A percentile compares a stretch with the other conserved stretches of the same genome.
Conservation (phyloP, 2,329 filamentous ascomycete genomes). For the Zalaria obscura region DNA sequence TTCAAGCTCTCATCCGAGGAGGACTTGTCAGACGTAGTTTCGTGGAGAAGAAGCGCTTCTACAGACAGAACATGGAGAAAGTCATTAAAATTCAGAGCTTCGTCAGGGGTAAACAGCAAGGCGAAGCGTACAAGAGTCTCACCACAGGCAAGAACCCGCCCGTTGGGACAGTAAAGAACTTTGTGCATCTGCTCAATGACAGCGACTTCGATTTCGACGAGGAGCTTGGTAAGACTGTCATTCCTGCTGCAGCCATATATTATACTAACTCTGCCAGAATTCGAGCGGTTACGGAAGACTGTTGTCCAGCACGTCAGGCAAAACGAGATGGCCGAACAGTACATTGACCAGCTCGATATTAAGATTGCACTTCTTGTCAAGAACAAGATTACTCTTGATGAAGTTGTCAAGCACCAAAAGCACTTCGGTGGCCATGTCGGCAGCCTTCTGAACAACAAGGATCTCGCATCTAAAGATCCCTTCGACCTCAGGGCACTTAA, state of each 20-base stretch:
- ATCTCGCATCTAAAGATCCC: slow-evolving; percentile 77
- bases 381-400: slow-evolving; percentile 98
- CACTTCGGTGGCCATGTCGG: slow-evolving; percentile 87
- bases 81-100: slow-evolving; percentile 98
- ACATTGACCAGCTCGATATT: slow-evolving; percentile 96
- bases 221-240: slow-evolving; percentile 47
- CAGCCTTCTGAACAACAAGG: slow-evolving; percentile 72
- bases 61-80: slow-evolving; percentile 95
- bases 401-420: slow-evolving; percentile 92
- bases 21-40: slow-evolving; percentile 62
- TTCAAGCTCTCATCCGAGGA: slow-evolving; percentile 63
- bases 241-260: background rate
- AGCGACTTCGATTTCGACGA: slow-evolving; percentile 99
- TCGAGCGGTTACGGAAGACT: slow-evolving; percentile 85
- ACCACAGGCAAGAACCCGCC: slow-evolving; percentile 94
- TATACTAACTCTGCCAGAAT: slow-evolving; percentile 42
- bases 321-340: slow-evolving; percentile 93
- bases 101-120: slow-evolving; percentile 84
- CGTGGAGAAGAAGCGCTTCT: slow-evolving; percentile 74
- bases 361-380: slow-evolving; percentile 97
- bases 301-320: slow-evolving; percentile 95
- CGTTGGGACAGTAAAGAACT: slow-evolving; percentile 93
- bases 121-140: slow-evolving; percentile 93
- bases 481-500: slow-evolving; percentile 96
- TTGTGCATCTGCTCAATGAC: slow-evolving; percentile 93